Evolutionary conservation across 257 asterid species (phyloP).

Genomic region (Lycium ferocissimum): DNA sequence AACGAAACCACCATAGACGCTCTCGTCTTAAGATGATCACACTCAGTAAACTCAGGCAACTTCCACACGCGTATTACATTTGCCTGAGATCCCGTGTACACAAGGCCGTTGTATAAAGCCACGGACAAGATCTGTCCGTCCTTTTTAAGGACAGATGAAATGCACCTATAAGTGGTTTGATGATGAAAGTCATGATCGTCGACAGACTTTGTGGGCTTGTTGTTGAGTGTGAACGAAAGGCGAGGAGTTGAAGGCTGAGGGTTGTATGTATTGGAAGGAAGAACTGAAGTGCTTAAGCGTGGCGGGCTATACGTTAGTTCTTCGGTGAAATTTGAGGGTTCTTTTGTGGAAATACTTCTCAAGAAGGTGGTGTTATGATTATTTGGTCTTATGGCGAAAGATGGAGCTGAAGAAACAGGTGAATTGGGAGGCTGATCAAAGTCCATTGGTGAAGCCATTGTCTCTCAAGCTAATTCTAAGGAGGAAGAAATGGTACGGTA

Average conservation of each 20-base stretch:
- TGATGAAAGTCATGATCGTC: conserved; percentile 35
- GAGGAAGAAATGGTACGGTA: neutral
- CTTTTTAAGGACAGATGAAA: conserved; percentile 85
- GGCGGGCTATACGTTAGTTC: conserved; percentile 45
- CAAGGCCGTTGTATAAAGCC: conserved; percentile 67
- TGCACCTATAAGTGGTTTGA: conserved; percentile 64
- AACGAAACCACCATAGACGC: conserved; percentile 69
- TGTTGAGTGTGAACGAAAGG: conserved; percentile 48
- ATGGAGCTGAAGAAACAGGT: conserved; percentile 35
- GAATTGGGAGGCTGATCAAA: conserved; percentile 46
- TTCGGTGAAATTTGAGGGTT: conserved; percentile 44
- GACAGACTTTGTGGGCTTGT: conserved; percentile 36
- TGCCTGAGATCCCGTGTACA: conserved; percentile 80
- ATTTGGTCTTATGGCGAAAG: conserved; percentile 56
- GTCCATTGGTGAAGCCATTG: conserved; percentile 34
- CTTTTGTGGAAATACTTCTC: conserved; percentile 72
- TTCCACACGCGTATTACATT: conserved; percentile 78
- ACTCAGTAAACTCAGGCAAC: conserved; percentile 89
- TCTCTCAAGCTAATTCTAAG: neutral
- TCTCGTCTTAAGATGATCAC: conserved; percentile 86
- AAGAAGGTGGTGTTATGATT: conserved; percentile 42
- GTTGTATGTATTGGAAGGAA: conserved; percentile 45
- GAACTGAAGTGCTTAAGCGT: conserved; percentile 46
- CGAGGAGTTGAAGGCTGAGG: conserved; percentile 70
- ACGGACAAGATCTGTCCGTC: conserved; percentile 84